A percentile compares a stretch with the other conserved stretches of the same genome.
Conservation (phyloP, 495 filamentous ascomycete genomes). For the Penicillium roqueforti region DNA sequence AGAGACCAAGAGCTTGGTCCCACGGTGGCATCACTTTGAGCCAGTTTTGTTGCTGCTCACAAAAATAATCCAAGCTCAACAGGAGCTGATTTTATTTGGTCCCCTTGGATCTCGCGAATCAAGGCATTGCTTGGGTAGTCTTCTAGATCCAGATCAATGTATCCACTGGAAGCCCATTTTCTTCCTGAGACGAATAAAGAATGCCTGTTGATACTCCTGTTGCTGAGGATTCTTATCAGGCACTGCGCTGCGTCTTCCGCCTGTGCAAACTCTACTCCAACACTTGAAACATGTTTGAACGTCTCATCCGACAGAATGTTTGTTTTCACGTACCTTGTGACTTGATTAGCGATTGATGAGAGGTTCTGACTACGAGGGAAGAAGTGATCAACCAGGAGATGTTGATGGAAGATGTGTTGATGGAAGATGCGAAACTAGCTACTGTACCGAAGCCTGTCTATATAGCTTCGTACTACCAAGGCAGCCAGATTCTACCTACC, state of each 20-base stretch:
- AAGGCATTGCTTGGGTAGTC: not conserved
- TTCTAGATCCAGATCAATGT: slow-evolving; percentile 10
- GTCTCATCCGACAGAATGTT: slow-evolving; percentile 19
- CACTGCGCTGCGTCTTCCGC: slow-evolving; percentile 14
- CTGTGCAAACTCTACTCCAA: slow-evolving; percentile 18
- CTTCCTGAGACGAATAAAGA: slow-evolving; percentile 17
- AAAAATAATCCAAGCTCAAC: not conserved
- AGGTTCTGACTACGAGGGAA: too few species aligned
- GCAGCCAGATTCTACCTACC: too few species aligned
- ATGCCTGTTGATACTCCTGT: slow-evolving; percentile 13
- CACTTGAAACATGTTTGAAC: slow-evolving; percentile 7
- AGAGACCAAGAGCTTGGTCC: not conserved
- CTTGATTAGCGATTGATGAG: not conserved
- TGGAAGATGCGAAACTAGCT: too few species aligned
- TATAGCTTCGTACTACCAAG: too few species aligned
- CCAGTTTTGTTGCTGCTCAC: not conserved
- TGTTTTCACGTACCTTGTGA: slow-evolving; percentile 22
- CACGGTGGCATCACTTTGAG: not conserved
- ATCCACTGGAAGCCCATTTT: slow-evolving; percentile 18
- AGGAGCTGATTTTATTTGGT: slow-evolving; percentile 2
- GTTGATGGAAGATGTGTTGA: too few species aligned
- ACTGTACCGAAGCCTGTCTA: too few species aligned
- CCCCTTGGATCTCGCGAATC: slow-evolving; percentile 1
- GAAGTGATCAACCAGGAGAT: too few species aligned
- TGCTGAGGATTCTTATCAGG: slow-evolving; percentile 19